Evolutionary conservation across 305 asterid species (phyloP), one percentile per base, ranked within the genome.

Genomic region (Solanum aculeatissimum): DNA sequence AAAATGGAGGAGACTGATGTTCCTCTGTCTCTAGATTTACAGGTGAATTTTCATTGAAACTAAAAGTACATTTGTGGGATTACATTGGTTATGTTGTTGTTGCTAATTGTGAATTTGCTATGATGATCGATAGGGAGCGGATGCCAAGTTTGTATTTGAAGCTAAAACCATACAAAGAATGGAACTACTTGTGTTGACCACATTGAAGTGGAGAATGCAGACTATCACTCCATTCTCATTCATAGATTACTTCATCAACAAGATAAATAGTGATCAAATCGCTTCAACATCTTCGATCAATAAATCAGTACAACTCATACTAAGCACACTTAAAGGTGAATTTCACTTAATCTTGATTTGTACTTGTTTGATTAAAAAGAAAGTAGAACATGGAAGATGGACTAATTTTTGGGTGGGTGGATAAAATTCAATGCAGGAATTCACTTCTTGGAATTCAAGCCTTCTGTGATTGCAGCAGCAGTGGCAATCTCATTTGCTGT

Each of bases 381-480:
- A 83, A 70, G 32, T 29, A 65, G 86, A 85, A 88, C 84, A 74
- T 57, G 35, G 6, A 23, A 62, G 40, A 68, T 18, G 21, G 21
- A 35, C 77, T 35, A 69, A 69, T 21, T 18, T 74, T 51, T 60
- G 10, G 40, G 89, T 85, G 82, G 89, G 84, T 89, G 83, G 83
- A 53, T 0, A 86, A 86, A 89, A 90, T 89, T 91, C 87, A 92
- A 89, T 89, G 93, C 92, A 95, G 97, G 96, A 86, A 93, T 93
- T 83, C 91, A 93, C 58, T 95, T 92, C 93, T 90, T 95, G 96
- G 97, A 92, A 80, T 95, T 89, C 93, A 94, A 85, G 91, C 94
- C 96, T 19, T 93, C 95, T 89, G 98, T 92, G 86, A 86, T 92
- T 66, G 98, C 94, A 83, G 96, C 96, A 91, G 98, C 98, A 12